Percentiles rank a stretch among this genome's conserved stretches.
These are phyloP conservation scores for Gymnopilus junonius DNA, from an alignment of 768 basidiomycete species.

Conservation along the genomic window DNA sequence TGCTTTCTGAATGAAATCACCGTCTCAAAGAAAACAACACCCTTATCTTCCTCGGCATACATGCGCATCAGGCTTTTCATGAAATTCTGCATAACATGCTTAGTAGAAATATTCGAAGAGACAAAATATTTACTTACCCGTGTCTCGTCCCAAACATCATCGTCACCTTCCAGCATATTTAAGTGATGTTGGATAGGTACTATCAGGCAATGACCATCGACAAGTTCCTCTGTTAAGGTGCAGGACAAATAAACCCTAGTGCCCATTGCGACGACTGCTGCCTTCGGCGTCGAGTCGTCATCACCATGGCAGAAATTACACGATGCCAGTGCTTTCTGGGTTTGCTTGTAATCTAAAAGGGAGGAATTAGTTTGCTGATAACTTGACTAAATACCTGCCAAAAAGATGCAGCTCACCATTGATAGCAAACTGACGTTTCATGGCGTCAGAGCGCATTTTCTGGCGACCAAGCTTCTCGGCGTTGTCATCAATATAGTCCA, in stretches of 20 bases:
- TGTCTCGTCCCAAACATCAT: constrained; percentile 98
- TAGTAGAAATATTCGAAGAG: not conserved
- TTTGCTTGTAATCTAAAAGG: constrained; percentile 84
- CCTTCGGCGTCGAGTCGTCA: constrained; percentile 87
- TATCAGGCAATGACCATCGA: constrained; percentile 91
- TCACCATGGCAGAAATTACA: constrained; percentile 94
- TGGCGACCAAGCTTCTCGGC: constrained; percentile 90
- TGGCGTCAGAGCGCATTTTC: constrained; percentile 95
- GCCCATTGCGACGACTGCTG: constrained; percentile 89
- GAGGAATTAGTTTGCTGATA: not conserved
- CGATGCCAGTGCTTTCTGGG: constrained; percentile 84
- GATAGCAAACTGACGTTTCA: constrained; percentile 97
- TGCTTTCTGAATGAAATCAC: constrained; percentile 86
- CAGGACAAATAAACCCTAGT: constrained; percentile 91
- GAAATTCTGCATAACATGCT: constrained; percentile 51
- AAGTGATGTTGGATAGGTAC: constrained; percentile 96
- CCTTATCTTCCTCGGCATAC: constrained; percentile 92
- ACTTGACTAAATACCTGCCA: not conserved
- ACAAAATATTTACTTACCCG: constrained; percentile 57
- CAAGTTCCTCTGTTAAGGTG: constrained; percentile 85
- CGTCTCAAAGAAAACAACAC: constrained; percentile 95
- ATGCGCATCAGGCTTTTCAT: constrained; percentile 96
- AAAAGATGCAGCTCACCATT: constrained; percentile 61
- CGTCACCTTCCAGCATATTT: constrained; percentile 90
- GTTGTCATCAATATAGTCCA: constrained; percentile 97